Evolutionary conservation across 2,329 filamentous ascomycete species (phyloP).

Genomic region (Capronia americana): DNA sequence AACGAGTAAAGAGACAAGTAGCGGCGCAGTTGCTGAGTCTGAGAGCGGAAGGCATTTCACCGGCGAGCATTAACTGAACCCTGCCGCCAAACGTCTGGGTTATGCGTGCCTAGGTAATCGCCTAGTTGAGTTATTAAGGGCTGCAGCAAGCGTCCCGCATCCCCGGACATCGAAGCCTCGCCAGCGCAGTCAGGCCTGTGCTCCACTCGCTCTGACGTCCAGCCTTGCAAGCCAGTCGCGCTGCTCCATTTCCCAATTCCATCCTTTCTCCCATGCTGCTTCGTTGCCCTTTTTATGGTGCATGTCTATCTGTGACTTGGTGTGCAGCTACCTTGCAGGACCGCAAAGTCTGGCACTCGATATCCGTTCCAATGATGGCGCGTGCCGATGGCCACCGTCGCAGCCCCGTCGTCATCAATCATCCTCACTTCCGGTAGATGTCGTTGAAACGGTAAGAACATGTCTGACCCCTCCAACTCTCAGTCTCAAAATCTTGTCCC

Average conservation of each 20-base stretch:
- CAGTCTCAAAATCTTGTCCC: constrained; percentile 31
- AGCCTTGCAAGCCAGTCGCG: constrained; percentile 27
- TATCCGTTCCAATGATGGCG: constrained; percentile 29
- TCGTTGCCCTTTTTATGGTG: constrained; percentile 15
- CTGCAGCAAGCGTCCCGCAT: constrained; percentile 6
- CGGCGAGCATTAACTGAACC: constrained; percentile 9
- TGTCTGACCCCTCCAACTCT: constrained; percentile 26
- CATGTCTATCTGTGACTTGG: constrained; percentile 8
- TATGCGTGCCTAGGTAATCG: constrained; percentile 9
- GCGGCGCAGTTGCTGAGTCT: constrained; percentile 2
- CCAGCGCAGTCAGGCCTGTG: not conserved
- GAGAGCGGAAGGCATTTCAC: constrained; percentile 5
- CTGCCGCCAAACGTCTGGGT: not conserved
- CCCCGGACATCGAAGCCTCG: constrained; percentile 15
- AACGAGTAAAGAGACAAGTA: not conserved
- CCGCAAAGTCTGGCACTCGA: constrained; percentile 8
- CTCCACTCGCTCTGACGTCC: not conserved
- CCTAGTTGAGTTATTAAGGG: not conserved
- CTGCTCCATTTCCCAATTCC: constrained; percentile 11
- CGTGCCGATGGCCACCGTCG: constrained; percentile 22
- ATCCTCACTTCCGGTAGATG: constrained; percentile 20
- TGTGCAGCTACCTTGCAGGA: constrained; percentile 28
- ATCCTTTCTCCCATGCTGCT: constrained; percentile 12
- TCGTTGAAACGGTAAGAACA: constrained; percentile 16
- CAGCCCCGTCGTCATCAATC: constrained; percentile 26